Evolutionary conservation across 106 monocot species (phyloP).

Genomic region (Apostasia shenzhenica): DNA sequence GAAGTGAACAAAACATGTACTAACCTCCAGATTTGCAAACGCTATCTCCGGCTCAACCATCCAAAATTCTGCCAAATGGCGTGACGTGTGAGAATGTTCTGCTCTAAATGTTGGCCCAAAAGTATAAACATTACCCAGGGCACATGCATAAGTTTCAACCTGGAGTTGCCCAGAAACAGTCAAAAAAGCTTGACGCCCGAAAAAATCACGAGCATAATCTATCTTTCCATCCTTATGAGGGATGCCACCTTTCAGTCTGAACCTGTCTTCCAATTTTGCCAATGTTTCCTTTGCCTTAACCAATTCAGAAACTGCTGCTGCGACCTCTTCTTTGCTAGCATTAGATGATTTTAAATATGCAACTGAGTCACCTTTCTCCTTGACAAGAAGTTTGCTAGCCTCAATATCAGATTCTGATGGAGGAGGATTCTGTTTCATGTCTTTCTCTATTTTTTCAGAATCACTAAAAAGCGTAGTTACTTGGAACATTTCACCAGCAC

Average conservation of each 20-base stretch:
- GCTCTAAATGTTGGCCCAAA: slow-evolving; percentile 98
- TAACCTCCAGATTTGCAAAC: slow-evolving; percentile 85
- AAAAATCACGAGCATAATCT: slow-evolving; percentile 75
- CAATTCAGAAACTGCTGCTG: slow-evolving; percentile 52
- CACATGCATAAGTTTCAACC: slow-evolving; percentile 90
- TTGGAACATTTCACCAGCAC: slow-evolving; percentile 95
- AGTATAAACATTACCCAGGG: slow-evolving; percentile 89
- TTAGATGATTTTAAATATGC: slow-evolving; percentile 57
- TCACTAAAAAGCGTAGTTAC: slow-evolving; percentile 82
- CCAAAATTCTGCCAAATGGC: slow-evolving; percentile 98
- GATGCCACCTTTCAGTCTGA: slow-evolving; percentile 71
- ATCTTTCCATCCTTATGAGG: slow-evolving; percentile 57
- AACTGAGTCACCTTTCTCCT: slow-evolving; percentile 73
- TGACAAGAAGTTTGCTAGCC: slow-evolving; percentile 49
- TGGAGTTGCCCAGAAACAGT: slow-evolving; percentile 93
- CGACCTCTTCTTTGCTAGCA: slow-evolving; percentile 47
- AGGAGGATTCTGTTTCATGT: slow-evolving; percentile 60
- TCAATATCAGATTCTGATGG: slow-evolving; percentile 74
- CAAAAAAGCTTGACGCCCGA: slow-evolving; percentile 81
- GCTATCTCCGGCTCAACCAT: slow-evolving; percentile 98
- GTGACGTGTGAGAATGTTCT: slow-evolving; percentile 89
- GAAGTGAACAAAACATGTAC: neutral
- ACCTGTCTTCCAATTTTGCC: slow-evolving; percentile 64
- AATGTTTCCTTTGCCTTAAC: slow-evolving; percentile 65
- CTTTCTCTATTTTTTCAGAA: slow-evolving; percentile 73